Evolutionary conservation across 2,329 filamentous ascomycete species (phyloP), one percentile per base, ranked within the genome.

Genomic region (Claviceps sp.): DNA sequence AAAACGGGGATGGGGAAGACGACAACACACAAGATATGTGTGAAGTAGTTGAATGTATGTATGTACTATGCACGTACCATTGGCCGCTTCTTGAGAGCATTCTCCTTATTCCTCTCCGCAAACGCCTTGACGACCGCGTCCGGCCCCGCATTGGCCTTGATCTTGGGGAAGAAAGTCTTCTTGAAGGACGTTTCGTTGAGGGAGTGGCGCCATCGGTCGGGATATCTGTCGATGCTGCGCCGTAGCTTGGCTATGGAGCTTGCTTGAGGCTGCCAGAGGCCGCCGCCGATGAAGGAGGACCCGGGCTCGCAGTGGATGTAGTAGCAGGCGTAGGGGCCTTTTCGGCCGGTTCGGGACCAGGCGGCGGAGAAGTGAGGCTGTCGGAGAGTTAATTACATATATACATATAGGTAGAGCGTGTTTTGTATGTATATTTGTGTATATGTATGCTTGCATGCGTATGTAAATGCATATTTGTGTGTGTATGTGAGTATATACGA

Each of bases 271-370:
- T 83, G 79, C 87, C 87, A 95, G 16, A 94, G 70, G 1, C 90
- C 89, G 46, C 87, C 88, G 53, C 86, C 89, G 43, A 94, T 72
- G 59, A 91, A 86, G 62, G 80, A 84, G 49, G 76, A 71, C 2
- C 72, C 73, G 11, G 89, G 88, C 63, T 91, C 80, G 56, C 87
- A 77, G 65, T 95, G 88, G 20, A 95, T 70, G 68, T 95, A 95
- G 69, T 95, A 95, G 62, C 82, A 84, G 6, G 89, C 89, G 66
- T 93, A 94, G 9, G 86, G 83, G 0, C 88, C 88, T 67, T 95
- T 95, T 51, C 86, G 79, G 20, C 89, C 89, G 0, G 88, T 94
- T 20, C 89, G 82, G 52, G 86, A 93, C 80, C 87, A 95, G 23
- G 87, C 86, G 39, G 85, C 88, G 9, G 85, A 86, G 67, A 90